phyloP scores from a whole-genome alignment of 2,329 filamentous ascomycete genomes.

The Diaporthe sp. region DNA sequence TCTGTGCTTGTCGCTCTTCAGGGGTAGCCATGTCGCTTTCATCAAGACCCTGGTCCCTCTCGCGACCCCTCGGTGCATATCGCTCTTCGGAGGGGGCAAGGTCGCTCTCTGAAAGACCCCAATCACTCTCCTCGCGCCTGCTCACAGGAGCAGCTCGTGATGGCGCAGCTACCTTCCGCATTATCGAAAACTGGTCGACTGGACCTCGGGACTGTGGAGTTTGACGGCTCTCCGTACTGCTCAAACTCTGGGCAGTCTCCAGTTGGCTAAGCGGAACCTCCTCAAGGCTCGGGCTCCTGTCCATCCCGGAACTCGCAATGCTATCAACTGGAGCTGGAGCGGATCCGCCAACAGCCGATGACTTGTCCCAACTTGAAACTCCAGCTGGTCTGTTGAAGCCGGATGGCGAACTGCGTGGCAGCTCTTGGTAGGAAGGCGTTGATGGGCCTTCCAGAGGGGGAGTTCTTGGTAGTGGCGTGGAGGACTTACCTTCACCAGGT shows the following conservation, averaged over 20 bases:
- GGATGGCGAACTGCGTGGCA: neutral
- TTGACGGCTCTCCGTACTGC: neutral
- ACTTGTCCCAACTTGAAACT: conserved; percentile 1
- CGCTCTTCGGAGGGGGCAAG: neutral
- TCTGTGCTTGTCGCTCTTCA: neutral
- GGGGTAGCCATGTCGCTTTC: neutral
- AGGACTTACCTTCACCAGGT: neutral
- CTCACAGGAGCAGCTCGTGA: neutral
- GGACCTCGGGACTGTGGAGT: neutral
- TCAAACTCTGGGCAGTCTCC: neutral
- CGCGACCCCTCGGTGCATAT: neutral
- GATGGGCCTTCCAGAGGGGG: neutral
- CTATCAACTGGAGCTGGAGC: conserved; percentile 4
- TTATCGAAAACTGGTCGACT: conserved; percentile 4
- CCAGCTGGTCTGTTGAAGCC: neutral
- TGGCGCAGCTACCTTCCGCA: neutral
- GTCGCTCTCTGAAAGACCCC: neutral
- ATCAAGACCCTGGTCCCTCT: neutral
- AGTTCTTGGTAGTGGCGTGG: neutral
- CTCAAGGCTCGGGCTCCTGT: neutral
- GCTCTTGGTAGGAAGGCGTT: neutral
- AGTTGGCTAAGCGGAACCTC: neutral
- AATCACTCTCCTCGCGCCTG: neutral
- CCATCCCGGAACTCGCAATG: too few species aligned
- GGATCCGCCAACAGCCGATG: neutral